These are phyloP conservation scores for Isoetes taiwanensis DNA, from an alignment of 75 land plant species.

Conservation along the genomic window DNA sequence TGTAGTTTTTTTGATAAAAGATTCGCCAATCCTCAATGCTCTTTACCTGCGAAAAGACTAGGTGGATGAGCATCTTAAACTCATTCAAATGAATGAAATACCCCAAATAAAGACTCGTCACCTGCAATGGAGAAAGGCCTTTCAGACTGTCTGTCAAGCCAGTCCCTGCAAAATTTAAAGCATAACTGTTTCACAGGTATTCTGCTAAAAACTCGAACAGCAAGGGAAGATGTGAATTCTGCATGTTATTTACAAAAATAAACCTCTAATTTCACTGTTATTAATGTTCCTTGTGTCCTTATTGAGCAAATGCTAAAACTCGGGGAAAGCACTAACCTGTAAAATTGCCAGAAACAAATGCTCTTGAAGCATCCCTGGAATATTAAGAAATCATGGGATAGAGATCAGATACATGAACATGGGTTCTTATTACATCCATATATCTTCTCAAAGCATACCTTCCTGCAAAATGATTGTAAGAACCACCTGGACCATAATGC, in stretches of 20 bases:
- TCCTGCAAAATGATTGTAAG: conserved; percentile 86
- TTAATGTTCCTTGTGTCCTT: too few relatives aligned
- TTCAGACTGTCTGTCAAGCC: conserved; percentile 69
- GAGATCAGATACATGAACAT: neutral
- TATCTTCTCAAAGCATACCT: conserved; percentile 46
- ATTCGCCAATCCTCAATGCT: conserved; percentile 78
- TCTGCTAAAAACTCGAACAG: neutral
- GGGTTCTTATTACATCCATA: neutral
- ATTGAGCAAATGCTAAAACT: neutral
- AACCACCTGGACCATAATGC: conserved; percentile 77
- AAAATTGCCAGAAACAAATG: conserved; percentile 97
- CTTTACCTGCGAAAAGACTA: conserved; percentile 42
- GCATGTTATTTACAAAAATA: neutral
- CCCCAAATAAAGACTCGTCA: conserved; percentile 6
- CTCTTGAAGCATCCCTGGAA: conserved; percentile 87
- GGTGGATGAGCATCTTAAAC: neutral
- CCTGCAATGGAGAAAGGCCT: conserved; percentile 59
- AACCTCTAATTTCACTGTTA: neutral
- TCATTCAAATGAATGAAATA: neutral
- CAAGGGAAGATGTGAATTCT: neutral
- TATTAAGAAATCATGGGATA: too few relatives aligned
- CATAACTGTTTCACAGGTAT: neutral
- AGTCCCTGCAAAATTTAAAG: conserved; percentile 31
- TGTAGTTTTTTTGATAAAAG: conserved; percentile 66
- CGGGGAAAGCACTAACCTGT: conserved; percentile 38